Conservation (phyloP, 768 basidiomycete species). For the Mycena alexandri region DNA sequence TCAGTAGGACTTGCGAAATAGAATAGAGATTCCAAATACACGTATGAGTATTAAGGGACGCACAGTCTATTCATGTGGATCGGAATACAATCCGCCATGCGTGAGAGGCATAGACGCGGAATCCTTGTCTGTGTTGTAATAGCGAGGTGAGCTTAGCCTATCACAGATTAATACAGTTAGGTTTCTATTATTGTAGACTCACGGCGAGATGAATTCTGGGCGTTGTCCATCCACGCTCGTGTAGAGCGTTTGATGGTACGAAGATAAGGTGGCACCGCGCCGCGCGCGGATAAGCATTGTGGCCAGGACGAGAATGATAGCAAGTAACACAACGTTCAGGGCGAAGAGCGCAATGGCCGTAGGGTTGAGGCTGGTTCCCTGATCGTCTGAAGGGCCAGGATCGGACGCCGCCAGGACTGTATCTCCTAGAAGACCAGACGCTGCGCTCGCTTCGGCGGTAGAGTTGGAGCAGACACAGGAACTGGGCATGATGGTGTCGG, state of each 20-base stretch:
- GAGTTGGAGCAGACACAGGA: not conserved
- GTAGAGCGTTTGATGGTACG: not conserved
- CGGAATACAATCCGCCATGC: not conserved
- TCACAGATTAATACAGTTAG: not conserved
- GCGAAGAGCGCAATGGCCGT: not conserved
- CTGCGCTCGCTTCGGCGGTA: not conserved
- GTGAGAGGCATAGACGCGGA: not conserved
- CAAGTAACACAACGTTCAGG: not conserved
- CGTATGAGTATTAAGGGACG: not conserved
- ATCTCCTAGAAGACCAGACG: not conserved
- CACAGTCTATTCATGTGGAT: slow-evolving; percentile 1
- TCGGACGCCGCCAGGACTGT: not conserved
- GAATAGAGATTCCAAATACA: not conserved
- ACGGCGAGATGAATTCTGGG: not conserved
- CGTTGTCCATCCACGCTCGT: not conserved
- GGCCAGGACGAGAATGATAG: not conserved
- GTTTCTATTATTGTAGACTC: not conserved
- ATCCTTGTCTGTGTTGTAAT: slow-evolving; percentile 10
- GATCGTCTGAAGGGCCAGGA: not conserved
- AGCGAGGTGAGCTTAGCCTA: not conserved
- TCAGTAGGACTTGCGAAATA: not conserved
- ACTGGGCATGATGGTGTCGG: slow-evolving; percentile 7
- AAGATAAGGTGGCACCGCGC: not conserved
- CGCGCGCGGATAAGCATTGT: slow-evolving; percentile 7
- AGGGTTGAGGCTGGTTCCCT: not conserved